Evolutionary conservation across 257 asterid genomes (phyloP).

Genomic region (Apocynum venetum): DNA sequence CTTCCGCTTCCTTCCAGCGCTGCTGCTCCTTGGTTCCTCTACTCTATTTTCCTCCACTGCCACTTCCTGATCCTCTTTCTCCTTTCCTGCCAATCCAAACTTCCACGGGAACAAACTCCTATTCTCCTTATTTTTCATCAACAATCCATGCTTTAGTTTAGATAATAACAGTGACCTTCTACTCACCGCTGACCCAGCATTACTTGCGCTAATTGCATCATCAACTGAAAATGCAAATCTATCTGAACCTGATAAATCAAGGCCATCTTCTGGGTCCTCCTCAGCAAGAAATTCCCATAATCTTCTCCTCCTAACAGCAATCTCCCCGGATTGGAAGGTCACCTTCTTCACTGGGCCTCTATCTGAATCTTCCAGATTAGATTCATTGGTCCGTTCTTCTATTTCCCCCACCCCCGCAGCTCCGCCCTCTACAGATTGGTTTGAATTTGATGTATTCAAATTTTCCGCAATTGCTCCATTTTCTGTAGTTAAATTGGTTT

Average conservation of each 20-base stretch:
- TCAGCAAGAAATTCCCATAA: slow-evolving; percentile 90
- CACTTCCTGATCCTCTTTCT: slow-evolving; percentile 34
- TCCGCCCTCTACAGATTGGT: slow-evolving; percentile 4
- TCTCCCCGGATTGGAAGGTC: slow-evolving; percentile 62
- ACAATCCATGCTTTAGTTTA: slow-evolving; percentile 72
- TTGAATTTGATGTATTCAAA: slow-evolving; percentile 27
- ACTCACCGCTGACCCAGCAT: slow-evolving; percentile 73
- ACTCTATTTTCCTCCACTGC: slow-evolving; percentile 45
- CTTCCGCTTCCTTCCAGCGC: slow-evolving; percentile 57
- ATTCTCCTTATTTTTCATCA: slow-evolving; percentile 66
- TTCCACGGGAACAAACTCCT: slow-evolving; percentile 72
- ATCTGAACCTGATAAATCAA: slow-evolving; percentile 94
- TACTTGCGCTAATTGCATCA: slow-evolving; percentile 76
- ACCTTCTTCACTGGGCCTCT: slow-evolving; percentile 48
- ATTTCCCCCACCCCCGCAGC: slow-evolving; percentile 4
- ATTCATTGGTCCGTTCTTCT: slow-evolving; percentile 23
- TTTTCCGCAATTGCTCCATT: slow-evolving; percentile 26
- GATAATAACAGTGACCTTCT: slow-evolving; percentile 75
- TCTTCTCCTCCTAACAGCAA: slow-evolving; percentile 76
- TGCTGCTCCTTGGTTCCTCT: slow-evolving; percentile 41
- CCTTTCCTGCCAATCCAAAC: slow-evolving; percentile 75
- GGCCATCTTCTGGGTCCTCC: slow-evolving; percentile 78
- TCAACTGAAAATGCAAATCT: slow-evolving; percentile 93
- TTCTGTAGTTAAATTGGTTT: slow-evolving; percentile 38
- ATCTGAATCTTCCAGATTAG: slow-evolving; percentile 17